Base-by-base conservation (phyloP, 179 eudicot genomes). In the Beta lomatogona region DNA sequence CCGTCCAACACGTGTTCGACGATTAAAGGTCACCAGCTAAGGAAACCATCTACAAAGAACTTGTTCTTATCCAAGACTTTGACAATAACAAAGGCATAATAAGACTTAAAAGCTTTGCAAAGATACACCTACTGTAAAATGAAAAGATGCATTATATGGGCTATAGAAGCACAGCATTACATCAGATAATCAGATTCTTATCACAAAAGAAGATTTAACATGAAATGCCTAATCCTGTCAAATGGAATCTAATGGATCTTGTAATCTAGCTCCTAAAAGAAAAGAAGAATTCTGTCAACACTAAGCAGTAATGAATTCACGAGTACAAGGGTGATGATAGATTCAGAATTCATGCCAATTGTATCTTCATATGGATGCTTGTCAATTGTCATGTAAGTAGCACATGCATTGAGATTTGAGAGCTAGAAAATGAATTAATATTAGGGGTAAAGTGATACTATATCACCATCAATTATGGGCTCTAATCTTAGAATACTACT, bases 1-100 rank as follows among this genome's bases (percentile, higher is more conserved):
- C 50, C 31, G 7, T 53, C 76, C 21, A 71, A 77, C 85, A 50
- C 81, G 44, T 71, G 55, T 71, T 57, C 15, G 73, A 77, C 48
- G 48, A 41, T 71, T 61, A 21, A 46, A n/a, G 67, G 45, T 31
- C 64, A 55, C 66, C 22, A 12, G 36, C 16, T n/a, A 15, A 64
- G 57, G 73, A 52, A 54, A 58, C 76, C 57, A 77, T 71, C 73
- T 61, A n/a, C 16, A 36, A 57, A 70, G 71, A 25, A n/a, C 9
- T 65, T 55, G 83, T 36, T 28, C 72, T 9, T 52, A 52, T 73
- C n/a, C 6, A 4, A 31, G 41, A 36, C 41, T 55, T 54, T 31
- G 52, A 41, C 78, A 73, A 25, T 14, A 21, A 54, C 15, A 54
- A 45, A 59, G 31, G 36, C 45, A 25, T 48, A 59, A 41, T 69